These are phyloP conservation scores for Neonectria ditissima DNA, from an alignment of 2,329 filamentous ascomycete genomes.

Conservation along the genomic window DNA sequence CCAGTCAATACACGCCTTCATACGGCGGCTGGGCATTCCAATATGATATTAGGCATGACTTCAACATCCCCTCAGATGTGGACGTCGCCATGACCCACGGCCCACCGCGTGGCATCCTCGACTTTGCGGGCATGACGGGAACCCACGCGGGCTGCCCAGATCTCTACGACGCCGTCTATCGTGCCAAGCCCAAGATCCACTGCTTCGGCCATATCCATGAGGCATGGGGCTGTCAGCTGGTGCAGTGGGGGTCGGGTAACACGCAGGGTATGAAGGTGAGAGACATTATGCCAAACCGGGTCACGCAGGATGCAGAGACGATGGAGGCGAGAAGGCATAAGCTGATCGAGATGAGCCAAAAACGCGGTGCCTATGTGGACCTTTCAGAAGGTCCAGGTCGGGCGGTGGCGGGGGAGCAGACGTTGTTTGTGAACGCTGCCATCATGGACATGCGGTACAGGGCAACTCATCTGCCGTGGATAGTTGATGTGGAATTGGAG, in stretches of 20 bases:
- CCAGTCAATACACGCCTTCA: conserved; percentile 65
- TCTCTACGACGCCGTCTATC: conserved; percentile 60
- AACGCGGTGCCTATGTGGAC: conserved; percentile 53
- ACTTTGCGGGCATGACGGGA: conserved; percentile 47
- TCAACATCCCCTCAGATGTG: conserved; percentile 49
- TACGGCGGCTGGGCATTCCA: conserved; percentile 62
- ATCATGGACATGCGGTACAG: conserved; percentile 59
- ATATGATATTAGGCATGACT: conserved; percentile 57
- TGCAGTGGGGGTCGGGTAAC: conserved; percentile 58
- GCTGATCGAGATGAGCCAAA: conserved; percentile 38
- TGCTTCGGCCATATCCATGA: conserved; percentile 72
- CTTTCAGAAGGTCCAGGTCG: conserved; percentile 48
- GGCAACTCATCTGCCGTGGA: conserved; percentile 63
- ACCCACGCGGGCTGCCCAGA: conserved; percentile 56
- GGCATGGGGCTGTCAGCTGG: conserved; percentile 66
- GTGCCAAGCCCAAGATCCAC: conserved; percentile 59
- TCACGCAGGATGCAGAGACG: conserved; percentile 32
- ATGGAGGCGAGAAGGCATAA: conserved; percentile 28
- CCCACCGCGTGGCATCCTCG: conserved; percentile 64
- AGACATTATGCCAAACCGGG: conserved; percentile 38
- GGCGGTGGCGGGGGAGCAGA: conserved; percentile 58
- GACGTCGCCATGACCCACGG: conserved; percentile 68
- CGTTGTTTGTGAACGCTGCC: conserved; percentile 71
- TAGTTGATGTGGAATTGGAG: conserved; percentile 62
- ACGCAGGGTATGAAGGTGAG: neutral